Evolutionary conservation across 106 monocot genomes (phyloP), one percentile per base, ranked within the genome.

Genomic region (Gastrodia elata): DNA sequence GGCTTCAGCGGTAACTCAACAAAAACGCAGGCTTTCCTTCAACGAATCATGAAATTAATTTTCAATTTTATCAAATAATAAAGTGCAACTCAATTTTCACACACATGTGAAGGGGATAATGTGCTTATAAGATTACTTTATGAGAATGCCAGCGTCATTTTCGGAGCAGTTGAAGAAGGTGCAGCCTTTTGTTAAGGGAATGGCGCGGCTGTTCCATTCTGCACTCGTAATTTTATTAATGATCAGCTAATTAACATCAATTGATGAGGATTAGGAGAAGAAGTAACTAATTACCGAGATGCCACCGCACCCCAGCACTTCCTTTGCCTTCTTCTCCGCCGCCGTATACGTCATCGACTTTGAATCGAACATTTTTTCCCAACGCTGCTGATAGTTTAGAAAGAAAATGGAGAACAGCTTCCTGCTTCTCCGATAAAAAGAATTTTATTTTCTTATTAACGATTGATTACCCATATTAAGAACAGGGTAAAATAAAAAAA

Each of bases 171-270:
- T 65, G 57, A 72, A 89, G 70, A 93, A 85, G 79, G 84, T 89
- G 77, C 87, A 83, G 14, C 89, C 89, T 58, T 81, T 87, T 11
- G 83, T 87, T 37, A 87, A 83, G 36, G 92, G 92, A 9, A 89
- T 85, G 32, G 13, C 40, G n/a, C 74, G 27, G 0, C 74, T 28
- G 15, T 83, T 77, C 92, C 93, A 93, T 71, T 89, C 89, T 89
- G 78, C 71, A 86, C 24, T 52, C 52, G 22, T 52, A 22, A 52
- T 48, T 48, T 48, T 48, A 48, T 48, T 48, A 0, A 78, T 32
- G n/a, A n/a, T 52, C 7, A 52, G 52, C 20, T n/a, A 2, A 5
- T 5, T 52, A n/a, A n/a, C n/a, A n/a, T n/a, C n/a, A n/a, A n/a
- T n/a, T n/a, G n/a, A n/a, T n/a, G n/a, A n/a, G n/a, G n/a, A n/a